A percentile compares a stretch with the other conserved stretches of the same genome.
Conservation (phyloP, 2,329 filamentous ascomycete species). For the Venturia asperata region DNA sequence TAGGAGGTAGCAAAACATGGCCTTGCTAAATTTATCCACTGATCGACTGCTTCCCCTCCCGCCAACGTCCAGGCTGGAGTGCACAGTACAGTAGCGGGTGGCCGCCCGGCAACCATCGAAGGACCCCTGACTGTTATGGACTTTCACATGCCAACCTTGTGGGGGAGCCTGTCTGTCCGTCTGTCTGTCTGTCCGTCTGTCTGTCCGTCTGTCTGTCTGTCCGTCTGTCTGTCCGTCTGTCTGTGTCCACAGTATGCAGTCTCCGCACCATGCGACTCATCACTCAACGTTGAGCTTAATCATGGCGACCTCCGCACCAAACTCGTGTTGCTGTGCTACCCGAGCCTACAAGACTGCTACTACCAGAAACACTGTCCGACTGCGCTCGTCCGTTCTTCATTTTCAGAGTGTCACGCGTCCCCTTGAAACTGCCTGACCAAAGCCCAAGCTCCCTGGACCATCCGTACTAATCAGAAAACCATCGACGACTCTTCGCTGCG, state of each 20-base stretch:
- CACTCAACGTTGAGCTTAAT: not conserved
- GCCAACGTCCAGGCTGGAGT: too few species aligned
- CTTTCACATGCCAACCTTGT: conserved; percentile 3
- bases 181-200: too few species aligned
- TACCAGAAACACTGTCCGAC: not conserved
- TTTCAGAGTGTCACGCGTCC: not conserved
- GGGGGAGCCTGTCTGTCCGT: not conserved
- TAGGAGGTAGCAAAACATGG: too few species aligned
- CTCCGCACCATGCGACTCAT: not conserved
- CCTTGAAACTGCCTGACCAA: not conserved
- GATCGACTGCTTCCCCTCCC: not conserved
- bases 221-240: too few species aligned
- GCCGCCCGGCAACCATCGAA: not conserved
- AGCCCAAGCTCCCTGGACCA: not conserved
- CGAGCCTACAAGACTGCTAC: not conserved
- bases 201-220: too few species aligned
- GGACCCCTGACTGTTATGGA: not conserved
- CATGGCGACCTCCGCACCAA: not conserved
- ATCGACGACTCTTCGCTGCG: not conserved
- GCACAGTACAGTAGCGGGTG: too few species aligned
- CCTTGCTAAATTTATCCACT: not conserved
- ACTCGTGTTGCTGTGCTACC: not conserved
- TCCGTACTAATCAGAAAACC: not conserved
- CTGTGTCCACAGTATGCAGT: too few species aligned
- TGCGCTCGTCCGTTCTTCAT: not conserved